Conservation (phyloP, 2,329 filamentous ascomycete species). For the Whalleya microplaca region DNA sequence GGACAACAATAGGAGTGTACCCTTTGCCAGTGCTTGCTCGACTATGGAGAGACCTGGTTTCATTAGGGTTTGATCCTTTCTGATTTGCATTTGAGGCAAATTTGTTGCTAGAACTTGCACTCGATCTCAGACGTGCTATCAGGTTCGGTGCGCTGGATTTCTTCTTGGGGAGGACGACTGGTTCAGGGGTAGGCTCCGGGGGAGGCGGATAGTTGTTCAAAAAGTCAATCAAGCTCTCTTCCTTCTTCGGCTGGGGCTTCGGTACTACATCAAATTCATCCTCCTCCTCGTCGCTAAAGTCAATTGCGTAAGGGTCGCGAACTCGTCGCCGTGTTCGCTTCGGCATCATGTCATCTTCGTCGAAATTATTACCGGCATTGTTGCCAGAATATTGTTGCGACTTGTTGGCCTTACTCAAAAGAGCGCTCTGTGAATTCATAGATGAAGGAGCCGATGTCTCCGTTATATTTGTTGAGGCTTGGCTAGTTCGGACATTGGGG, state of each 20-base stretch:
- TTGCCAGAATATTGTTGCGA: constrained; percentile 39
- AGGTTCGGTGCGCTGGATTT: constrained; percentile 66
- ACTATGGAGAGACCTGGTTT: constrained; percentile 45
- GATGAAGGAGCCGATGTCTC: constrained; percentile 67
- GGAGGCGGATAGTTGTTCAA: constrained; percentile 71
- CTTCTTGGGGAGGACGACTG: constrained; percentile 57
- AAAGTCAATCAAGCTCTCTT: constrained; percentile 76
- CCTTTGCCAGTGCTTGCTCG: constrained; percentile 44
- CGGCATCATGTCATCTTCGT: constrained; percentile 62
- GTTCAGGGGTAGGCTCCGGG: constrained; percentile 47
- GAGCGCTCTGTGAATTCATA: constrained; percentile 74
- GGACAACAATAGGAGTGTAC: constrained; percentile 59
- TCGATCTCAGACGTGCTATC: constrained; percentile 59
- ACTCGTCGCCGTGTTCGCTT: constrained; percentile 76
- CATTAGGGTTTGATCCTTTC: constrained; percentile 34
- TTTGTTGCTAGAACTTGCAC: constrained; percentile 35
- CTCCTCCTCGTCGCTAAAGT: constrained; percentile 72
- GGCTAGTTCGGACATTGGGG: constrained; percentile 59
- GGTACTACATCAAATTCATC: constrained; percentile 56
- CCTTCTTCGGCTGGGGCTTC: constrained; percentile 49
- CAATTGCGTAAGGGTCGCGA: constrained; percentile 92
- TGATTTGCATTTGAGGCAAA: constrained; percentile 28
- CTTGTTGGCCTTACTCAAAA: constrained; percentile 54
- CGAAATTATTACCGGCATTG: constrained; percentile 47
- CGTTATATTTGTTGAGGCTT: constrained; percentile 59